Evolutionary conservation across 768 basidiomycete species (phyloP), one percentile per base, ranked within the genome.

Genomic region (Tricholoma saponaceum): DNA sequence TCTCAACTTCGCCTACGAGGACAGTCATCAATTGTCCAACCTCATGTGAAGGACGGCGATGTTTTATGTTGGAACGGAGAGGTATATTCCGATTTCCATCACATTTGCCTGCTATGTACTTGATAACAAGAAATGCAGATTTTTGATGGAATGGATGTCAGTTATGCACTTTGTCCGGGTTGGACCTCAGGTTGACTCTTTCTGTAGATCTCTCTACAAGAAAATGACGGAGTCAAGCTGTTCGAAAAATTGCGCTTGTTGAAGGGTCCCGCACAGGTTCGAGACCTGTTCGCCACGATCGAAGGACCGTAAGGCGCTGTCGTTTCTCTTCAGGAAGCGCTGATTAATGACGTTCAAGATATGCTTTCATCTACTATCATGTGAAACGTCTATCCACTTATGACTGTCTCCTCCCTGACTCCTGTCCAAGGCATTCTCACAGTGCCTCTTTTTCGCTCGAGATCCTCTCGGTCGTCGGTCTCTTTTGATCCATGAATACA

Each of bases 1-100:
- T 91, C 91, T 0, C 90, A 93, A 65, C 78, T 95, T 53, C 80
- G 82, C 55, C 70, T 95, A 51, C 77, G 93, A 59, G 93, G 93
- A 1, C 63, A 66, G 8, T 63, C 71, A 9, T 75, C 76, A 0
- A 69, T 92, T 14, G 69, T 77, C 2, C 93, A 95, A 67, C 93
- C 93, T 25, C 90, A 93, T 66, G 64, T 71, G 13, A 61, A 70
- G 32, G 75, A 74, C 13, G 83, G 80, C 6, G 79, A 86, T 65
- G 66, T 90, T 3, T 70, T 95, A 25, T 92, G 90, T 65, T 95
- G 89, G 89, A 93, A 92, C 65, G 92, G 93, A 59, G 90, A 95
- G 76, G 90, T 86, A 47, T 18, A 18, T 30, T 47, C 71, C 71
- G 10, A 35, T 16, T 9, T 13, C 20, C 41, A 9, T 55, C 25